Base-by-base conservation (phyloP, 179 eudicot genomes). In the Monotropa hypopitys region DNA sequence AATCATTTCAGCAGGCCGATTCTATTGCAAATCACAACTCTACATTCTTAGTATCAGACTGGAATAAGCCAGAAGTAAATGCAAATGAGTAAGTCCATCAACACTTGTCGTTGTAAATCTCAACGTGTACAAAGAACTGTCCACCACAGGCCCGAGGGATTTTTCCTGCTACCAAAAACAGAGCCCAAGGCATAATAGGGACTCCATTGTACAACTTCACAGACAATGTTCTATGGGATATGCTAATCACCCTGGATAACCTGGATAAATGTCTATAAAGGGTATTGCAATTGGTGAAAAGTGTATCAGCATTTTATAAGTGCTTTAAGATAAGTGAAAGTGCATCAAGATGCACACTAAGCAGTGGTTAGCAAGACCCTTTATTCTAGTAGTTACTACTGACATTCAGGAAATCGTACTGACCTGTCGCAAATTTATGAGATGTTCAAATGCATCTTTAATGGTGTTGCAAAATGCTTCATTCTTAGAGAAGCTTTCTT, bases 391-490 rank as follows among this genome's bases (percentile, higher is more conserved):
- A 63, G 72, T 70, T 23, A 26, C 11, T 21, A 26, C 50, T 33
- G 51, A 49, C 5, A n/a, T 67, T 35, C 69, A 74, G 35, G n/a
- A 76, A 28, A 61, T 75, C 30, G 80, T 74, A 70, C 88, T 81
- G 40, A 95, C 99, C 97, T 95, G 98, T 56, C 99, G 97, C 73
- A 95, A 82, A 88, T 93, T 95, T 77, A 95, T 90, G 66, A 95
- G 97, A 84, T 93, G 92, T 84, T 91, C 99, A 87, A 95, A 95
- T 32, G 99, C 88, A 83, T 95, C 99, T 84, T 93, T 95, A 80
- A 95, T 85, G 45, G 97, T 93, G 81, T 88, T 95, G 86, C 89
- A 79, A 76, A 93, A 95, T 57, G 89, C 86, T 79, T 95, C 99
- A 80, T 93, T 95, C 88, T 84, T 93, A 30, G 86, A 77, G 69